Evolutionary conservation across 768 basidiomycete species (phyloP), one percentile per base, ranked within the genome.

Genomic region (Podaxis sp.): DNA sequence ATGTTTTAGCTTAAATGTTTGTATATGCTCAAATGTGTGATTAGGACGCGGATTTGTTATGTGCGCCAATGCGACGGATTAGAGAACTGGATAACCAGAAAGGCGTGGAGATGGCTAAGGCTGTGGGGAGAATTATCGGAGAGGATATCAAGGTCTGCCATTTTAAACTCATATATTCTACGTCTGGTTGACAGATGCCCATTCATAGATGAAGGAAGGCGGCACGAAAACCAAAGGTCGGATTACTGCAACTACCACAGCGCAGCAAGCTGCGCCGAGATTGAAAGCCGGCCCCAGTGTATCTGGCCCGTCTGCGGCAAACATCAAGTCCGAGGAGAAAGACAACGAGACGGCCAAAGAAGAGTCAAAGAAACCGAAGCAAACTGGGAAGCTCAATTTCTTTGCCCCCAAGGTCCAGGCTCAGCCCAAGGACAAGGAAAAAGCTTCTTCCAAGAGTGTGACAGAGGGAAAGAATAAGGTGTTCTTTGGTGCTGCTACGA

Each of bases 41-140:
- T 22, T 65, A 85, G 83, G 84, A 85, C 64, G 75, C 78, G 2
- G 79, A 74, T 3, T 66, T 80, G 8, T 67, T 85, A 7, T 82
- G 80, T 63, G 69, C 72, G 9, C 75, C 75, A 0, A 81, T 76
- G 12, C 75, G 76, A 19, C 63, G 62, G 9, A 72, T 85, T 13
- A 72, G 81, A 7, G 69, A 70, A 11, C 73, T 73, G 3, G 83
- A 86, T 67, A 76, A 69, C 22, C 69, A 75, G 29, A 77, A 79
- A 60, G 83, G 78, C 0, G 62, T 72, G 1, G 79, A 80, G 55
- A 73, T 79, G 57, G 76, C 77, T 13, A 51, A 67, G 9, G 71
- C 66, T 13, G 73, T 83, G 7, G 88, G 88, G 0, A 85, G 80
- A 66, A 74, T 87, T 9, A 63, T 72, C 27, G 68, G 68, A 13